phyloP scores from a whole-genome alignment of 768 basidiomycete genomes.

The Leucocoprinus leucothites region DNA sequence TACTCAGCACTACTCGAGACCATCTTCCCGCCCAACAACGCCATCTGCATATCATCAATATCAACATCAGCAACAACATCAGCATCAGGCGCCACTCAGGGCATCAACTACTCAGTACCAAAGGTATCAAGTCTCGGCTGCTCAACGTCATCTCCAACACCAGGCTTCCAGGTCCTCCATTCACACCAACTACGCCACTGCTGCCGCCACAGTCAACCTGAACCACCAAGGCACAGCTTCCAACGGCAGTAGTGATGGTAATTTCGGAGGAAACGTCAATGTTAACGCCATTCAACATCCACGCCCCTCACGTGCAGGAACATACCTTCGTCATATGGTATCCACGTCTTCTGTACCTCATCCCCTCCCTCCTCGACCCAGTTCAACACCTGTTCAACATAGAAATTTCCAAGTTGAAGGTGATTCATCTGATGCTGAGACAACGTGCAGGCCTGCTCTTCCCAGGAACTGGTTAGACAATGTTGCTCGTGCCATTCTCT shows the following conservation, averaged over 20 bases:
- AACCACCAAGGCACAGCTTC: neutral
- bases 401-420: slow-evolving; percentile 18
- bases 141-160: slow-evolving; percentile 2
- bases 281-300: slow-evolving; percentile 31
- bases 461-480: slow-evolving; percentile 70
- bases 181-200: neutral
- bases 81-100: too few species aligned
- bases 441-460: slow-evolving; percentile 42
- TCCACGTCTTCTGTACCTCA: slow-evolving; percentile 46
- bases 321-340: slow-evolving; percentile 73
- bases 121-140: neutral
- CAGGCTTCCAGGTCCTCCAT: slow-evolving; percentile 7
- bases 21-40: slow-evolving; percentile 11
- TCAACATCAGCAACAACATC: neutral
- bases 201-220: neutral
- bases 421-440: too few species aligned
- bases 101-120: too few species aligned
- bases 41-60: neutral
- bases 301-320: slow-evolving; percentile 53
- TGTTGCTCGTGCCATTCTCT: slow-evolving; percentile 64
- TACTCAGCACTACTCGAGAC: neutral
- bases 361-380: slow-evolving; percentile 31
- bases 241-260: slow-evolving; percentile 17
- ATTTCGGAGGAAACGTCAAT: slow-evolving; percentile 4
- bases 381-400: slow-evolving; percentile 28